phyloP scores from a whole-genome alignment of 2,329 filamentous ascomycete species.

The Phaeoacremonium minimum region DNA sequence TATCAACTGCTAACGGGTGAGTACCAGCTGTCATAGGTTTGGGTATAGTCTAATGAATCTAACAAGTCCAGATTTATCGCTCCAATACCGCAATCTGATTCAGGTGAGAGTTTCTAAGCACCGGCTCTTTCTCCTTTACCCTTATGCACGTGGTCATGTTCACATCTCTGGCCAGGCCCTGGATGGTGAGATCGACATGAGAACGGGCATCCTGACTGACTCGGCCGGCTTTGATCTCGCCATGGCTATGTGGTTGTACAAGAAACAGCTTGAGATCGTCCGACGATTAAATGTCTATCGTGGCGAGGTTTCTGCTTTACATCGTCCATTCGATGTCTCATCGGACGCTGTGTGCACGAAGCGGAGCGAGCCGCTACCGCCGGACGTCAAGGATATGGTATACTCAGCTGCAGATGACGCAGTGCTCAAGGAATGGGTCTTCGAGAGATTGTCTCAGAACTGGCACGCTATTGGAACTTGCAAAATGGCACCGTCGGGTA shows the following conservation, averaged over 20 bases:
- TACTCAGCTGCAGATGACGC: too few relatives aligned
- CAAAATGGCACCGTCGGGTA: constrained; percentile 35
- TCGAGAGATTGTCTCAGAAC: constrained; percentile 27
- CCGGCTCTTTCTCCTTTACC: constrained; percentile 59
- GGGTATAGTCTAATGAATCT: constrained; percentile 43
- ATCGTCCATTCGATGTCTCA: constrained; percentile 40
- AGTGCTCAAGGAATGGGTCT: constrained; percentile 33
- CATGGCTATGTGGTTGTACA: constrained; percentile 60
- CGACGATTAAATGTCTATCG: constrained; percentile 49
- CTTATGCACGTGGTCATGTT: constrained; percentile 54
- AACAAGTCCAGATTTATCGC: too few relatives aligned
- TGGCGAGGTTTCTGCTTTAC: constrained; percentile 35
- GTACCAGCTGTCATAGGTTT: constrained; percentile 43
- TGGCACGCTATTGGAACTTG: constrained; percentile 41
- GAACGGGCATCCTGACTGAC: constrained; percentile 53
- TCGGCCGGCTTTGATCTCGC: constrained; percentile 48
- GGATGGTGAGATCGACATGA: constrained; percentile 46
- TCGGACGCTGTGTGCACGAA: constrained; percentile 9
- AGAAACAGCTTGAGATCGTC: constrained; percentile 57
- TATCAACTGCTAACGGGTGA: constrained; percentile 29
- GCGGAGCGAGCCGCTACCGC: constrained; percentile 40
- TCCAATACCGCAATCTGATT: too few relatives aligned
- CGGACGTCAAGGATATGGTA: constrained; percentile 44
- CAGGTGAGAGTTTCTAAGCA: too few relatives aligned
- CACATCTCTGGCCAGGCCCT: constrained; percentile 48